These are phyloP conservation scores for Hortiboletus rubellus DNA, from an alignment of 1,284 basidiomycete species.

Conservation along the genomic window DNA sequence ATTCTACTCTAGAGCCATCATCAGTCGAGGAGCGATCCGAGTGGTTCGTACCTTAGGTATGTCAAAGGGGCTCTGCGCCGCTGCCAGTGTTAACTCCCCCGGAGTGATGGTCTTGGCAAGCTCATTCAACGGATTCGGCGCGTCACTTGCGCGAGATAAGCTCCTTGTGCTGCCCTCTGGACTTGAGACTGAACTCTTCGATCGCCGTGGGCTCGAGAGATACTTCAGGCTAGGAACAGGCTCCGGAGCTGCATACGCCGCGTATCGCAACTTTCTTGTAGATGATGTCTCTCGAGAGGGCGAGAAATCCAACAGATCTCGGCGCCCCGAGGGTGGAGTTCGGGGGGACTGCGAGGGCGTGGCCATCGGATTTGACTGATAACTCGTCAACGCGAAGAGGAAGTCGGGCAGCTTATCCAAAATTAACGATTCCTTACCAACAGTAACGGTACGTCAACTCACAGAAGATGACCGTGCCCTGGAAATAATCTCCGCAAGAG, in stretches of 20 bases:
- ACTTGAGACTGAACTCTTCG: constrained; percentile 30
- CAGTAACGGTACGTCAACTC: constrained; percentile 22
- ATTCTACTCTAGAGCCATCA: constrained; percentile 14
- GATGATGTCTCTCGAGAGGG: constrained; percentile 35
- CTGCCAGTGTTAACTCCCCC: constrained; percentile 57
- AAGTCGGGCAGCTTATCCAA: constrained; percentile 66
- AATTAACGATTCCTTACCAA: constrained; percentile 6
- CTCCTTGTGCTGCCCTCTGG: constrained; percentile 20
- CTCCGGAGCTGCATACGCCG: constrained; percentile 65
- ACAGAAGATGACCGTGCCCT: constrained; percentile 53
- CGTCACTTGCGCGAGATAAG: constrained; percentile 27
- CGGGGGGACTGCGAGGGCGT: constrained; percentile 10
- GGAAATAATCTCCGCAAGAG: constrained; percentile 47
- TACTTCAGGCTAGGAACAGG: constrained; percentile 46
- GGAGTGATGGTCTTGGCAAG: constrained; percentile 49
- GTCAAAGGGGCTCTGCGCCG: constrained; percentile 24
- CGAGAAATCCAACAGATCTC: constrained; percentile 30
- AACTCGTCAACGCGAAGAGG: constrained; percentile 45
- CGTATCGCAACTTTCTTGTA: constrained; percentile 59
- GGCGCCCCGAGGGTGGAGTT: constrained; percentile 13
- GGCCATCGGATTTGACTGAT: constrained; percentile 31
- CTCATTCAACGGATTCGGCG: constrained; percentile 34
- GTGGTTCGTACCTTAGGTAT: constrained; percentile 24
- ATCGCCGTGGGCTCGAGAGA: constrained; percentile 25
- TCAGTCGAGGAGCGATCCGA: neutral